Percentiles rank a stretch among this genome's conserved stretches.
Evolutionary conservation across 352 stramenopile genomes (phyloP).

Genomic region (Globisporangium acanthophoron): DNA sequence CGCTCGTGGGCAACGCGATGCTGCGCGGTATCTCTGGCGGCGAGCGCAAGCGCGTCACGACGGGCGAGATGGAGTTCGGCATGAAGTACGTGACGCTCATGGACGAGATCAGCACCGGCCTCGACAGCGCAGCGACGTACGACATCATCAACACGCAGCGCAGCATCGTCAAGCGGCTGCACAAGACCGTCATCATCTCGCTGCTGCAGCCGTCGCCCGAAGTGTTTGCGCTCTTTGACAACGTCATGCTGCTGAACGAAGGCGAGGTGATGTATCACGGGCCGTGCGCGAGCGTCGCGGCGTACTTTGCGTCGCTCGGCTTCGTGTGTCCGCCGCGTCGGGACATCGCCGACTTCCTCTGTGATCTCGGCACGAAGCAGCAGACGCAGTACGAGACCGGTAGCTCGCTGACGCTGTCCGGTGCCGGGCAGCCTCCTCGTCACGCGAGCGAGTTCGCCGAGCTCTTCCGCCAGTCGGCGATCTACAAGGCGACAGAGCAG

Average conservation of each 20-base stretch:
- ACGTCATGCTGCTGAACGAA: constrained; percentile 89
- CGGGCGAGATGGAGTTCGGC: constrained; percentile 70
- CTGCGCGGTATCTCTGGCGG: constrained; percentile 56
- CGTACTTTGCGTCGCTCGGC: constrained; percentile 79
- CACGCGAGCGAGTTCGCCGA: constrained; percentile 37
- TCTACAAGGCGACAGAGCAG: constrained; percentile 40
- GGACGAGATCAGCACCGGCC: constrained; percentile 72
- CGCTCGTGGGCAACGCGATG: constrained; percentile 53
- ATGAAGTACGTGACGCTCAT: constrained; percentile 72
- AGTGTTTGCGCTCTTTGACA: constrained; percentile 91
- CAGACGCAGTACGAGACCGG: constrained; percentile 29
- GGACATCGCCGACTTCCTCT: constrained; percentile 91
- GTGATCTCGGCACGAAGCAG: constrained; percentile 47
- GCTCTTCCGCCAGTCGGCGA: constrained; percentile 26
- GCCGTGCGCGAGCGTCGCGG: constrained; percentile 40
- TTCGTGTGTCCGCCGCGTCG: constrained; percentile 46
- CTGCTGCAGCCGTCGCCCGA: constrained; percentile 90
- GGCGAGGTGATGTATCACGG: constrained; percentile 87
- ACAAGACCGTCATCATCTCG: constrained; percentile 62
- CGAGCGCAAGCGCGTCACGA: constrained; percentile 61
- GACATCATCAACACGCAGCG: constrained; percentile 49
- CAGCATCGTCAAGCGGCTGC: constrained; percentile 35
- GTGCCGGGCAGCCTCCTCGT: constrained; percentile 11
- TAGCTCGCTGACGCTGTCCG: not conserved
- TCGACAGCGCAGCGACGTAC: constrained; percentile 48